phyloP scores from a whole-genome alignment of 2,329 filamentous ascomycete genomes.

The Spiromastix sp. region DNA sequence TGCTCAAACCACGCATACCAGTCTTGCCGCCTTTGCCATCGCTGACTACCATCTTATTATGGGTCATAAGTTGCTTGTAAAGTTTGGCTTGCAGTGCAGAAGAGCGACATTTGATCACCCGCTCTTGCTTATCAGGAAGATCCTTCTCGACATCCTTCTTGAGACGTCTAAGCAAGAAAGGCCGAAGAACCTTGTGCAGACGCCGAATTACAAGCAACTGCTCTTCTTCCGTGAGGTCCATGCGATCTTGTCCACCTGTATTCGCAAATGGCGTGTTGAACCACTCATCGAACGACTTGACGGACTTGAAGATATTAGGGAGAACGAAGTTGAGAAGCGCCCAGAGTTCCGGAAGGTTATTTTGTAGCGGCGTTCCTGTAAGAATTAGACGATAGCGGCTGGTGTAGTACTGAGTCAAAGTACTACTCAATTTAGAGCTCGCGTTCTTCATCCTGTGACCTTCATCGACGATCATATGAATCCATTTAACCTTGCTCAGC shows the following conservation, averaged over 20 bases:
- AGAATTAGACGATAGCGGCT: conserved; percentile 94
- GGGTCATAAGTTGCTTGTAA: conserved; percentile 94
- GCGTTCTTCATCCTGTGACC: conserved; percentile 99
- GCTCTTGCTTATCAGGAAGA: conserved; percentile 95
- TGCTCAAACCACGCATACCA: conserved; percentile 86
- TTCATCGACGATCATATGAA: conserved; percentile 99
- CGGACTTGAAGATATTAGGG: conserved; percentile 97
- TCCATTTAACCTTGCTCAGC: conserved; percentile 97
- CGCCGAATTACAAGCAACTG: conserved; percentile 95
- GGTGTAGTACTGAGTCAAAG: conserved; percentile 88
- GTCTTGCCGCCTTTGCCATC: conserved; percentile 95
- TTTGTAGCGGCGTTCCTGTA: conserved; percentile 93
- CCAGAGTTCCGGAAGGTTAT: conserved; percentile 94
- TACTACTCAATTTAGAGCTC: conserved; percentile 89
- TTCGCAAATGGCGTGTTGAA: conserved; percentile 99
- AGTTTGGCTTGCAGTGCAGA: conserved; percentile 86
- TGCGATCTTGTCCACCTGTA: conserved; percentile 94
- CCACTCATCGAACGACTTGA: conserved; percentile 98
- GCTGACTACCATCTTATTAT: conserved; percentile 88
- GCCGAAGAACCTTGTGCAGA: conserved; percentile 92
- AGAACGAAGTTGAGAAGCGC: conserved; percentile 97
- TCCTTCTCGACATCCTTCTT: conserved; percentile 99
- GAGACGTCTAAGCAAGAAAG: conserved; percentile 92
- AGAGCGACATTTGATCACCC: conserved; percentile 98
- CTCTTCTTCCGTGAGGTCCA: conserved; percentile 99